Evolutionary conservation across 352 stramenopile species (phyloP), one percentile per base, ranked within the genome.

Genomic region (Phytopythium oedochilum): DNA sequence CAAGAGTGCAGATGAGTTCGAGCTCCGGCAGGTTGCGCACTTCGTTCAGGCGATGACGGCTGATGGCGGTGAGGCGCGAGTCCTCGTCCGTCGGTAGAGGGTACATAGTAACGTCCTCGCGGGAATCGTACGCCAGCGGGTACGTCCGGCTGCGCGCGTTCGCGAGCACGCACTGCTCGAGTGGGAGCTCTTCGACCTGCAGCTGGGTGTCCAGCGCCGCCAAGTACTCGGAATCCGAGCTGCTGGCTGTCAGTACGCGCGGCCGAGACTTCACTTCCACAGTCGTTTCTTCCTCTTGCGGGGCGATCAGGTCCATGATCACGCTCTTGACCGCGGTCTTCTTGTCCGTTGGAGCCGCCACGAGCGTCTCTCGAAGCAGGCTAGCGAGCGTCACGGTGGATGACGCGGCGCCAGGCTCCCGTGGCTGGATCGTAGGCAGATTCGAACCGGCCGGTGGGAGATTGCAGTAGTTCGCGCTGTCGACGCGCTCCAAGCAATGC

Each of bases 1-100:
- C 73, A 25, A 86, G 63, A 10, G 59, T 55, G 51, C 73, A 86
- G 46, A 86, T 70, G 38, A 84, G 61, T 26, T 71, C 67, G 42
- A 86, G 61, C 53, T 86, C 75, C 3, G 75, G 66, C 23, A 76
- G 53, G 32, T 77, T 67, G 25, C 51, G 50, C 23, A 84, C 64
- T 23, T 68, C 61, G 2, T 53, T 59, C 32, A 74, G 15, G 29
- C 47, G 44, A 23, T 54, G n/a, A 46, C 64, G 23, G 46, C 53
- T 28, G 44, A 76, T 66, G 20, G 55, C 60, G 17, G 66, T 39
- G 3, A 81, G 38, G 10, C 78, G 78, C 11, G 47, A 11, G 23
- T 57, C 54, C 43, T 86, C 78, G 44, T 77, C 63, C n/a, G 49
- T 49, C 0, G 75, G 64, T 5, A 75, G 43, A 2, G 75, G 64